A percentile compares a stretch with the other conserved stretches of the same genome.
These are phyloP conservation scores for Aspergillus ochraceoroseus DNA, from an alignment of 2,329 filamentous ascomycete genomes.

Conservation along the genomic window DNA sequence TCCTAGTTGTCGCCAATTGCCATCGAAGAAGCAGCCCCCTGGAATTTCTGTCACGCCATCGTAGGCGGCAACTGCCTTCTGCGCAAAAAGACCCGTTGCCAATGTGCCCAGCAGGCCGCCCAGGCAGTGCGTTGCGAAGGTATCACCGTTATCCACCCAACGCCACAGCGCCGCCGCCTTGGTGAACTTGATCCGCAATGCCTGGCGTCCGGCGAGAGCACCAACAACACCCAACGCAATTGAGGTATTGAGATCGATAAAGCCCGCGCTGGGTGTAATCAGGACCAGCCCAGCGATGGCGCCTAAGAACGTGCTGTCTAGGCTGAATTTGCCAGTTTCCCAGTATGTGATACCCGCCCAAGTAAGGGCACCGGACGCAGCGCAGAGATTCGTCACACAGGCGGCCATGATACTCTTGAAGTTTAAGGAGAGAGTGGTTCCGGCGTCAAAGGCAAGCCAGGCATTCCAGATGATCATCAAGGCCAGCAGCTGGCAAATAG, in stretches of 20 bases:
- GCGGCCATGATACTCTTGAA: conserved; percentile 51
- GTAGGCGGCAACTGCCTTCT: conserved; percentile 50
- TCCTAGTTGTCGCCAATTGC: conserved; percentile 48
- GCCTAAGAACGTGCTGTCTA: conserved; percentile 51
- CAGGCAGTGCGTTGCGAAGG: conserved; percentile 53
- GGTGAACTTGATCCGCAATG: conserved; percentile 51
- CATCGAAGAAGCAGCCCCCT: conserved; percentile 52
- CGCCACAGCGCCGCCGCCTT: conserved; percentile 44
- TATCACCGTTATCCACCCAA: conserved; percentile 55
- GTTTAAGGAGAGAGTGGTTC: conserved; percentile 47
- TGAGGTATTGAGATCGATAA: conserved; percentile 48
- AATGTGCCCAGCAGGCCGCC: conserved; percentile 51
- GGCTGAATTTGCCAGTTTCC: conserved; percentile 44
- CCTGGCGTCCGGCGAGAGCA: conserved; percentile 48
- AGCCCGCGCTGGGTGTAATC: conserved; percentile 49
- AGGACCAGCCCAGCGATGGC: conserved; percentile 52
- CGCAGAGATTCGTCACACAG: conserved; percentile 49
- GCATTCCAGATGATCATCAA: conserved; percentile 51
- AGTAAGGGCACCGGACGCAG: conserved; percentile 46
- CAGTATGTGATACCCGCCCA: conserved; percentile 47
- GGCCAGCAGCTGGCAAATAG: conserved; percentile 46
- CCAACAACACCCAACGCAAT: conserved; percentile 49
- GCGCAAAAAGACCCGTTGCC: conserved; percentile 49
- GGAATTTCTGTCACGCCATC: conserved; percentile 45
- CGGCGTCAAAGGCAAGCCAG: conserved; percentile 51